Evolutionary conservation across 805 yeast genomes (phyloP).

Genomic region (Brettanomyces sp.): DNA sequence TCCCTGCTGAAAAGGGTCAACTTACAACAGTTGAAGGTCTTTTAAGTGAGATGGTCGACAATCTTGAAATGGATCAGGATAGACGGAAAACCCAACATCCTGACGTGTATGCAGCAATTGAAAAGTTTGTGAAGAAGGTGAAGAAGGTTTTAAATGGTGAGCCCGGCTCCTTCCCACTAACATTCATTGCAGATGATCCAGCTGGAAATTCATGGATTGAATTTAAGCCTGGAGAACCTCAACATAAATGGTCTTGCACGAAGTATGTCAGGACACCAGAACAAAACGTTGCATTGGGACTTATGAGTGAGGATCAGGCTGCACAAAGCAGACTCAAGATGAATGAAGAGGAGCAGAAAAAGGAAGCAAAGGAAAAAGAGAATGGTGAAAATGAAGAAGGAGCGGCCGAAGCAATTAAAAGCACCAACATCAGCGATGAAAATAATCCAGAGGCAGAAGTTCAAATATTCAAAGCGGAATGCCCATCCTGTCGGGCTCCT

Average conservation of each 20-base stretch:
- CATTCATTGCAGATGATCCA: conserved; percentile 81
- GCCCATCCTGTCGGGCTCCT: conserved; percentile 77
- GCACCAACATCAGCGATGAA: background rate
- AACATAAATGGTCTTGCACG: conserved; percentile 81
- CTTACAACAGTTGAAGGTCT: conserved; percentile 89
- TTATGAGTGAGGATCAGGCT: conserved; percentile 60
- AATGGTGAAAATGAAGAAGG: conserved; percentile 59
- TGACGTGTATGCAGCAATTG: conserved; percentile 66
- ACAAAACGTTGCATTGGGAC: conserved; percentile 78
- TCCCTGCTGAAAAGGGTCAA: conserved; percentile 92
- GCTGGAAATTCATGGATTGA: conserved; percentile 97
- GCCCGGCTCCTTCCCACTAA: conserved; percentile 61
- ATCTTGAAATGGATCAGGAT: conserved; percentile 72
- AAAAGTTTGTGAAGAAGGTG: conserved; percentile 55
- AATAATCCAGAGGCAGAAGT: conserved; percentile 85
- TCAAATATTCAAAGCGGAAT: conserved; percentile 84
- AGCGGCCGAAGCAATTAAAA: conserved; percentile 35
- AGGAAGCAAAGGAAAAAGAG: conserved; percentile 26
- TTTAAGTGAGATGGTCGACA: conserved; percentile 65
- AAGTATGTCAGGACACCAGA: conserved; percentile 81
- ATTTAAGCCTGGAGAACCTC: conserved; percentile 74
- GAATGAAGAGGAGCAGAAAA: conserved; percentile 21
- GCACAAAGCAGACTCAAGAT: conserved; percentile 37
- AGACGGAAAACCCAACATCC: conserved; percentile 69
- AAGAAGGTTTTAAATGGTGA: conserved; percentile 54